phyloP scores from a whole-genome alignment of 2,329 filamentous ascomycete species.

The Arthrinium phaeospermum region DNA sequence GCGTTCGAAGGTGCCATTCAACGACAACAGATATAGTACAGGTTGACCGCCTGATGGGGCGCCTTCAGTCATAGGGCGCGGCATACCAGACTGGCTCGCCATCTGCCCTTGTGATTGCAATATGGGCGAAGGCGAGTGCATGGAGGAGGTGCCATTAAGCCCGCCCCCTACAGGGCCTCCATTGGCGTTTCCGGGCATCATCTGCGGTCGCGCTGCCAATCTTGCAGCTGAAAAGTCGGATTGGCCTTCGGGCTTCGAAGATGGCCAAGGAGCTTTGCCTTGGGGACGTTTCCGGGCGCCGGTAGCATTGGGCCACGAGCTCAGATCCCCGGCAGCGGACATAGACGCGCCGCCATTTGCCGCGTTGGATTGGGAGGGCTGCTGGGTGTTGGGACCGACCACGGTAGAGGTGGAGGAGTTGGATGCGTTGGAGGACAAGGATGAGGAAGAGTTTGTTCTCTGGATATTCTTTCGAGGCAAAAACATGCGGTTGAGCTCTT shows the following conservation, averaged over 20 bases:
- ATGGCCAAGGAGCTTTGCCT: conserved; percentile 56
- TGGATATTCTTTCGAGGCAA: conserved; percentile 87
- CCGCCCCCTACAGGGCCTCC: conserved; percentile 35
- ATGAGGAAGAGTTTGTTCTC: conserved; percentile 90
- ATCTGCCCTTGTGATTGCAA: conserved; percentile 46
- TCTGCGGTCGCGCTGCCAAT: conserved; percentile 1
- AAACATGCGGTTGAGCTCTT: conserved; percentile 87
- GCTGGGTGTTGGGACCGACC: conserved; percentile 14
- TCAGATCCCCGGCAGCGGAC: conserved; percentile 53
- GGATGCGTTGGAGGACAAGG: conserved; percentile 71
- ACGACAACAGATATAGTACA: conserved; percentile 82
- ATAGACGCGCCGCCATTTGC: conserved; percentile 62
- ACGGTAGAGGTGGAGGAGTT: conserved; percentile 68
- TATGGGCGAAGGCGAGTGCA: conserved; percentile 46
- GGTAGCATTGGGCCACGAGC: conserved; percentile 56
- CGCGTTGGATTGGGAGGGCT: not conserved
- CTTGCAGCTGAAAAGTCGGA: not conserved
- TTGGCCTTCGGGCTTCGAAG: conserved; percentile 50
- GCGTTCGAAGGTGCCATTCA: conserved; percentile 96
- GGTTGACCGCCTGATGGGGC: conserved; percentile 71
- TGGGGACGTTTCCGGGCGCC: conserved; percentile 56
- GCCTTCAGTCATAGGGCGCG: conserved; percentile 70
- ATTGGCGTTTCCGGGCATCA: conserved; percentile 16
- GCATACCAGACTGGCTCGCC: conserved; percentile 49
- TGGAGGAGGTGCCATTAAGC: conserved; percentile 49